Conservation (phyloP, 495 filamentous ascomycete species). For the Aspergillus incahuasiensis region DNA sequence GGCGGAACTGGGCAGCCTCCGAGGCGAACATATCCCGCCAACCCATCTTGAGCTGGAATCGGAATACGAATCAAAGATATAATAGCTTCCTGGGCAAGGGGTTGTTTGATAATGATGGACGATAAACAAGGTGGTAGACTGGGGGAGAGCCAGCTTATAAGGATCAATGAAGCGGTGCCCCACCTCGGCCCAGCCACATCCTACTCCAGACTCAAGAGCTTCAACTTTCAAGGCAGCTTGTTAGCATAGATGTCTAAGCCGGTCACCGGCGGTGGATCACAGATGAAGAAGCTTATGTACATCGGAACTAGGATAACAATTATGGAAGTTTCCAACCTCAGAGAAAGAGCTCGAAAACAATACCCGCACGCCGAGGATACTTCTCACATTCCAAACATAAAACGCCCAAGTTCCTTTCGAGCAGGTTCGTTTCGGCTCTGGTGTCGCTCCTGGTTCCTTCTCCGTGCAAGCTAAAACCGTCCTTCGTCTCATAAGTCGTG, state of each 20-base stretch:
- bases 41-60: constrained; percentile 24
- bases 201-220: background rate
- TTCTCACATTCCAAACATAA: constrained; percentile 9
- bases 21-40: constrained; percentile 33
- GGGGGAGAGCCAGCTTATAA: background rate
- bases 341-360: constrained; percentile 7
- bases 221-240: constrained; percentile 5
- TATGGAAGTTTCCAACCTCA: constrained; percentile 9
- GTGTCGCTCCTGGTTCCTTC: constrained; percentile 30
- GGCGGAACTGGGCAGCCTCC: constrained; percentile 24
- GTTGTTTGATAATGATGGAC: background rate
- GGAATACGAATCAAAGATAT: background rate
- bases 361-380: constrained; percentile 15
- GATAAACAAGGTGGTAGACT: background rate
- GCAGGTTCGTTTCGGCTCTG: constrained; percentile 13
- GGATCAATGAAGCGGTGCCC: constrained; percentile 8
- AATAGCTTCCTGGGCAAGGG: background rate
- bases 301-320: constrained; percentile 31
- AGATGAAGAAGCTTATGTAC: constrained; percentile 40
- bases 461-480: constrained; percentile 32
- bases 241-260: constrained; percentile 20
- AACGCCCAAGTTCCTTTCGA: constrained; percentile 17
- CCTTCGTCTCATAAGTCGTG: constrained; percentile 38
- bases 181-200: constrained; percentile 2
- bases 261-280: constrained; percentile 32